Base-by-base conservation (phyloP, 352 stramenopile species). In the Globisporangium okanoganense region DNA sequence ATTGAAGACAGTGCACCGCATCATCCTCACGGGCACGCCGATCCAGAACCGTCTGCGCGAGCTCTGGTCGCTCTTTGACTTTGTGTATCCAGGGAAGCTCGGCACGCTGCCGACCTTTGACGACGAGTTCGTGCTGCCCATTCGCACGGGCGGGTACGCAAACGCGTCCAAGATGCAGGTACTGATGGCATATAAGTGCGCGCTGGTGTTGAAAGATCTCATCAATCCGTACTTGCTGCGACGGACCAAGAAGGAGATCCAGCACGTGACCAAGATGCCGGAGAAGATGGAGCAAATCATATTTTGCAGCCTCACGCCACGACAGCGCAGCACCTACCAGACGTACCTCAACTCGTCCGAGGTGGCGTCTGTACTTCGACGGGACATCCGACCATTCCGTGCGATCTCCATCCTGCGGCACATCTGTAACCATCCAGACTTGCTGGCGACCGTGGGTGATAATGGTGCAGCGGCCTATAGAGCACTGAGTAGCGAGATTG, bases 31-130 rank as follows among this genome's bases (percentile, higher is more conserved):
- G 47, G 94, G 95, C 24, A 98, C 93, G 5, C 92, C 92, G 0
- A 94, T 96, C 60, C 87, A 95, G 78, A 99, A 99, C 72, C 96
- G 90, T 33, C 74, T 99, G 53, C 79, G 79, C 31, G 97, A 99
- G 67, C 76, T 99, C 18, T 99, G 97, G 97, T 98, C 88, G 12
- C 71, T 99, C 2, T 99, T 99, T 72, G 97, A 99, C 69, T 99
- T 99, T 76, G 92, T 99, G 4, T 99, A 98, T 71, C 97, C 97
- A 25, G 97, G 97, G 29, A 86, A 97, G 61, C 75, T 99, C 20
- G 97, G 97, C 16, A 99, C 94, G n/a, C 72, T 99, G 24, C 94
- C 95, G 29, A 96, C 93, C 6, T 99, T 99, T 74, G 94, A 99
- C 53, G 81, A 94, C 45, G 94, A 99, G 67, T 99, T 99, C 74